Evolutionary conservation across 108 stramenopile genomes (phyloP).

Genomic region (Cyclotella sp.): DNA sequence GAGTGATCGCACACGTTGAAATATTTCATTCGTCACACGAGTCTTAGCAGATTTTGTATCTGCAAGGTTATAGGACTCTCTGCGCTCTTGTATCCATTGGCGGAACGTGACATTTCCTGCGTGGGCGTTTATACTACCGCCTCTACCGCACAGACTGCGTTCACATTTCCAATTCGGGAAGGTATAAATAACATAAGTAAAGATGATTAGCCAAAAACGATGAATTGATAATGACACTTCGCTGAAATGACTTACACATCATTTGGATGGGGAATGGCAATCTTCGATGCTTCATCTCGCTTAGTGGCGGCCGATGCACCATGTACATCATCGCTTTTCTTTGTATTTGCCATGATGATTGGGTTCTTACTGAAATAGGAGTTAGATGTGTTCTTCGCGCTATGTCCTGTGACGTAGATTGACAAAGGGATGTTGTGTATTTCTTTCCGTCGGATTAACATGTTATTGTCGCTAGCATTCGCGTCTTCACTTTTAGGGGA

Average conservation of each 20-base stretch:
- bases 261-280: constrained; percentile 30
- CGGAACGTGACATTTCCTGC: constrained; percentile 76
- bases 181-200: not conserved
- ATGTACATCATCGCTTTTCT: not conserved
- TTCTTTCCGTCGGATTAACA: not conserved
- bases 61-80: constrained; percentile 78
- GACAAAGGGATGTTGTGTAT: not conserved
- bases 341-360: not conserved
- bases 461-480: constrained; percentile 11
- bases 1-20: constrained; percentile 52
- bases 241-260: constrained; percentile 33
- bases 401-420: not conserved
- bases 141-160: constrained; percentile 69
- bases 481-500: constrained; percentile 8
- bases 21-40: constrained; percentile 65
- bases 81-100: constrained; percentile 71
- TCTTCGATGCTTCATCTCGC: not conserved
- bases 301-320: not conserved
- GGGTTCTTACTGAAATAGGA: not conserved
- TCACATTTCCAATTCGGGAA: no score
- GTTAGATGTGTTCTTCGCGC: not conserved
- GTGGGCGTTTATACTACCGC: constrained; percentile 85
- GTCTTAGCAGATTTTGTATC: constrained; percentile 74
- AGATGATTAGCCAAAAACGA: not conserved
- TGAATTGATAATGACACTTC: not conserved